phyloP scores from a whole-genome alignment of 1,284 basidiomycete species.

The Austroboletus olivaceoglutinosus region DNA sequence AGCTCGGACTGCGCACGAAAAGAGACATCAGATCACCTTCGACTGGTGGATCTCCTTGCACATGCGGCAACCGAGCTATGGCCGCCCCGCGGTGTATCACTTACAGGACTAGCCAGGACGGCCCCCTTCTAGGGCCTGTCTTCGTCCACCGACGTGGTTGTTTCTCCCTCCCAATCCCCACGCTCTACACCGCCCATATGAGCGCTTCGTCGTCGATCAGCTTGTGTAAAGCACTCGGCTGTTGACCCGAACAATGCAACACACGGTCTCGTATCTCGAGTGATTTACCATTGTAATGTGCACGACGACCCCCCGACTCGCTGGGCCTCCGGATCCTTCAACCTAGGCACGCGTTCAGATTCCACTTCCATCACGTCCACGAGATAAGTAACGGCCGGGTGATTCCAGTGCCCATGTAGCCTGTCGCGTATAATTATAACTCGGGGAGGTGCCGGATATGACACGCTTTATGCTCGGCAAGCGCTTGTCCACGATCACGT shows the following conservation, averaged over 20 bases:
- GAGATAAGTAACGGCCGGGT: background rate
- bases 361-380: background rate
- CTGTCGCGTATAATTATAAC: background rate
- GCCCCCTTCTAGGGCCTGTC: background rate
- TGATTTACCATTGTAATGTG: background rate
- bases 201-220: background rate
- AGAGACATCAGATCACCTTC: conserved; percentile 1
- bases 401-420: background rate
- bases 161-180: too few species aligned
- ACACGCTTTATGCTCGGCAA: background rate
- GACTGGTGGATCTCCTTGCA: background rate
- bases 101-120: background rate
- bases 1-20: conserved; percentile 8
- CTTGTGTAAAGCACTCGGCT: too few species aligned
- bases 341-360: too few species aligned
- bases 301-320: too few species aligned
- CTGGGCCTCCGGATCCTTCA: too few species aligned
- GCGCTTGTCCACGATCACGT: background rate
- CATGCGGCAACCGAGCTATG: background rate
- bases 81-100: conserved; percentile 2
- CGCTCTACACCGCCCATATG: background rate
- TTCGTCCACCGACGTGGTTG: background rate
- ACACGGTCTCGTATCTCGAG: background rate
- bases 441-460: background rate
- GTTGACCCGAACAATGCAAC: too few species aligned